Evolutionary conservation across 805 yeast species (phyloP).

Genomic region (Dipodascus geniculatus): DNA sequence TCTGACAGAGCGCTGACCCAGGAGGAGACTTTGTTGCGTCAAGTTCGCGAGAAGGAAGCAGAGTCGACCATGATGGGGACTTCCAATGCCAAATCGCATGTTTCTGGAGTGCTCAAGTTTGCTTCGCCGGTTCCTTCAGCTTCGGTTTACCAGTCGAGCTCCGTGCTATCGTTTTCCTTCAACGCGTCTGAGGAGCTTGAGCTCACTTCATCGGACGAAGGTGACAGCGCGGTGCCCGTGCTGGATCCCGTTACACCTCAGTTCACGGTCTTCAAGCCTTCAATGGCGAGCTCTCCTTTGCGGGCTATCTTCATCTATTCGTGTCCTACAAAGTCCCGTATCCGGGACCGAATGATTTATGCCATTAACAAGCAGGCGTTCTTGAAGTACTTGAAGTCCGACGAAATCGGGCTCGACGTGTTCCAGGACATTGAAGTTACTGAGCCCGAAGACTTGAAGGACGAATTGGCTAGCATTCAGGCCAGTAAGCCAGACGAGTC

Average conservation of each 20-base stretch:
- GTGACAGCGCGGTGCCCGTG: constrained; percentile 4
- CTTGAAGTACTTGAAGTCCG: constrained; percentile 17
- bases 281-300: constrained; percentile 26
- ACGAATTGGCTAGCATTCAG: constrained; percentile 21
- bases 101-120: constrained; percentile 11
- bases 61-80: constrained; percentile 25
- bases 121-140: constrained; percentile 3
- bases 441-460: constrained; percentile 11
- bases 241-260: constrained; percentile 39
- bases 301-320: constrained; percentile 56
- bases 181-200: background rate
- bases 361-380: constrained; percentile 53
- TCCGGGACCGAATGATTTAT: constrained; percentile 83
- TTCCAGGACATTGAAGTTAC: background rate
- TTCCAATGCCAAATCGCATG: constrained; percentile 17
- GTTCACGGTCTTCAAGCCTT: constrained; percentile 31
- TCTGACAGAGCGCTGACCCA: constrained; percentile 40
- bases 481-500: constrained; percentile 13
- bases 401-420: background rate
- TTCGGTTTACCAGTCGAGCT: constrained; percentile 11
- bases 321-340: constrained; percentile 84
- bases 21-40: constrained; percentile 35
- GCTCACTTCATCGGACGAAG: background rate
- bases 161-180: constrained; percentile 18
- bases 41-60: constrained; percentile 34